Conservation (phyloP, 805 yeast genomes). For the Schizosaccharomyces osmophilus region DNA sequence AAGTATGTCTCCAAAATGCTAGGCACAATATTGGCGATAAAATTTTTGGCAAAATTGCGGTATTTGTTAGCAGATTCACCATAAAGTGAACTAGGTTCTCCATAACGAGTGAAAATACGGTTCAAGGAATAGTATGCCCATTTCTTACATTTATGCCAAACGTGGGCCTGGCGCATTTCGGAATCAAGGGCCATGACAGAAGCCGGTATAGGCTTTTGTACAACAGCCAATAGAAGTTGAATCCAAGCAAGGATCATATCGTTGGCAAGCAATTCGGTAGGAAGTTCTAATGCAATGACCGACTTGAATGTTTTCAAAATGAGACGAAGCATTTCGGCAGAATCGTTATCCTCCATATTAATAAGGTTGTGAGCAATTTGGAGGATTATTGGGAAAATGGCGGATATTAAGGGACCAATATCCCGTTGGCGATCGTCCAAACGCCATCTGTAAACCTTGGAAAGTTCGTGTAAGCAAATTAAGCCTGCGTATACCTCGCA, state of each 20-base stretch:
- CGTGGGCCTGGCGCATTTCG: slow-evolving; percentile 26
- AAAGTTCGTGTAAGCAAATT: slow-evolving; percentile 42
- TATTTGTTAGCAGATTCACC: slow-evolving; percentile 22
- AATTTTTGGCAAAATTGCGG: slow-evolving; percentile 32
- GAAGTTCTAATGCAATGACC: slow-evolving; percentile 39
- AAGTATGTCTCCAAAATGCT: slow-evolving; percentile 42
- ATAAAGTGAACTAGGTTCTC: slow-evolving; percentile 6
- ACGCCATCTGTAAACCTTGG: slow-evolving; percentile 48
- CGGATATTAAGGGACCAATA: slow-evolving; percentile 29
- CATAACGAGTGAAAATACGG: slow-evolving; percentile 27
- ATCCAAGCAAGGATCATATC: slow-evolving; percentile 43
- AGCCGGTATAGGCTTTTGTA: slow-evolving; percentile 33
- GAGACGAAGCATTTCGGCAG: slow-evolving; percentile 53
- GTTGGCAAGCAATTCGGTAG: slow-evolving; percentile 32
- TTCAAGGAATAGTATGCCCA: slow-evolving; percentile 69
- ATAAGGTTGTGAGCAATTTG: slow-evolving; percentile 35
- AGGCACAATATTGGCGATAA: slow-evolving; percentile 39
- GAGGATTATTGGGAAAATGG: slow-evolving; percentile 42
- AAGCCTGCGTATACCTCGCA: slow-evolving; percentile 43
- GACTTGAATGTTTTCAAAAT: slow-evolving; percentile 57
- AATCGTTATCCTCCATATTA: slow-evolving; percentile 17
- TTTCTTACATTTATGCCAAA: slow-evolving; percentile 57
- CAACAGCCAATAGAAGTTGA: slow-evolving; percentile 43
- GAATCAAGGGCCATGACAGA: slow-evolving; percentile 27
- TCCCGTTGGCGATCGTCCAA: slow-evolving; percentile 28